phyloP scores from a whole-genome alignment of 176 grass and related monocot species.

The Avena sativa region DNA sequence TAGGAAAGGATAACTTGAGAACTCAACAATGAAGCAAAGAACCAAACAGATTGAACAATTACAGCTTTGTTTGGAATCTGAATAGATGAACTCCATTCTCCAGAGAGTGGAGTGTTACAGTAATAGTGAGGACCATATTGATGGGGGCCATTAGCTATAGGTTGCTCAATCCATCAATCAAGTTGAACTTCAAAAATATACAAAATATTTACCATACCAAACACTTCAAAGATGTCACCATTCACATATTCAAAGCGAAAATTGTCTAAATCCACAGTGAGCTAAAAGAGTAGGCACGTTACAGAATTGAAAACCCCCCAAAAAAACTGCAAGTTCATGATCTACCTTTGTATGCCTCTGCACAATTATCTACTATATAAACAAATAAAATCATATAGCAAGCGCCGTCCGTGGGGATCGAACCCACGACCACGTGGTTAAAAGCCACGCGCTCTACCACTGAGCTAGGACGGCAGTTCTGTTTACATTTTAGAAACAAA shows the following conservation, averaged over 20 bases:
- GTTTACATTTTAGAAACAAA: no score
- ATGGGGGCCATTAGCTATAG: background rate
- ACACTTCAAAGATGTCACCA: background rate
- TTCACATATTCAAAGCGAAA: constrained; percentile 20
- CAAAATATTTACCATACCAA: background rate
- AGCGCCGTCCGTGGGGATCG: constrained; percentile 46
- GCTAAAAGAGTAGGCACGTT: background rate
- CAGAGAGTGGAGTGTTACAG: background rate
- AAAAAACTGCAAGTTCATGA: constrained; percentile 31
- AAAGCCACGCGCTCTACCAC: constrained; percentile 75
- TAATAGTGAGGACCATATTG: background rate
- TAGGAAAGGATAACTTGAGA: background rate
- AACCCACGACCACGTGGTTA: constrained; percentile 63
- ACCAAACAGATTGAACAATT: background rate
- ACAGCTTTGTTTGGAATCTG: background rate
- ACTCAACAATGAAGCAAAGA: background rate
- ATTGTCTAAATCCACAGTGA: background rate
- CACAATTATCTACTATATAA: no score
- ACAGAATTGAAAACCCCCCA: background rate
- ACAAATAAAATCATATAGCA: no score
- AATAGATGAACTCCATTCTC: background rate
- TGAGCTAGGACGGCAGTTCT: constrained; percentile 53
- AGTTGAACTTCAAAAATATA: background rate
- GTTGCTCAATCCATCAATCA: background rate
- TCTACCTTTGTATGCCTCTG: constrained; percentile 27